Conservation (phyloP, 768 basidiomycete genomes). For the Kwoniella dejecticola region DNA sequence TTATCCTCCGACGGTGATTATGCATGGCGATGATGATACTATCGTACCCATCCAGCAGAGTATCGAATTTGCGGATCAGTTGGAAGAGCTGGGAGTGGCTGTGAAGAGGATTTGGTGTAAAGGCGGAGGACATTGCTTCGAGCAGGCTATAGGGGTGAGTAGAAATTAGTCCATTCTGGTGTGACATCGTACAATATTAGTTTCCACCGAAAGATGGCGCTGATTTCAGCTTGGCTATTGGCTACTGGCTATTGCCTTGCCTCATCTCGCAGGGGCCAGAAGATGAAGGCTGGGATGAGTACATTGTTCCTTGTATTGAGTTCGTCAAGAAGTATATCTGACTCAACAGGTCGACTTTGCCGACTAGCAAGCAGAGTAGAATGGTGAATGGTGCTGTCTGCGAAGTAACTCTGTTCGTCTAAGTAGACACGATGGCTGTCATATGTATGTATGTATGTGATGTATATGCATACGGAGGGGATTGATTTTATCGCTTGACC, state of each 20-base stretch:
- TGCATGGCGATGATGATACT: conserved; percentile 25
- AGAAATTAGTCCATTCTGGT: too few species aligned
- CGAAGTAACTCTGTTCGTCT: too few species aligned
- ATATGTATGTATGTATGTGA: too few species aligned
- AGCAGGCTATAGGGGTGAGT: conserved; percentile 25
- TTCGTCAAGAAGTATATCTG: conserved; percentile 27
- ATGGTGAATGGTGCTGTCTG: too few species aligned
- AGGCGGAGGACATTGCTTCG: conserved; percentile 27
- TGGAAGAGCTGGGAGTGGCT: conserved; percentile 10
- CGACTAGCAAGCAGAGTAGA: too few species aligned
- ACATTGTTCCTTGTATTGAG: conserved; percentile 27
- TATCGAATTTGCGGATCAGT: conserved; percentile 13
- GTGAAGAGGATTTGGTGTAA: conserved; percentile 4
- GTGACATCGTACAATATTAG: too few species aligned
- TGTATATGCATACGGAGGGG: too few species aligned
- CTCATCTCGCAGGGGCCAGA: conserved; percentile 28
- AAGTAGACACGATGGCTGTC: too few species aligned
- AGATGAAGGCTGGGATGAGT: conserved; percentile 29
- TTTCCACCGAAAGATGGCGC: too few species aligned
- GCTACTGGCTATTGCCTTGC: too few species aligned
- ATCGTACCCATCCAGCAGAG: conserved; percentile 27
- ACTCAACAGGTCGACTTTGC: too few species aligned
- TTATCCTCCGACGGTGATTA: conserved; percentile 30
- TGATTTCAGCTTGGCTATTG: too few species aligned
- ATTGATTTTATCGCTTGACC: conserved; percentile 92